These are phyloP conservation scores for Corylus avellana DNA, from an alignment of 306 rosid species.

Conservation along the genomic window DNA sequence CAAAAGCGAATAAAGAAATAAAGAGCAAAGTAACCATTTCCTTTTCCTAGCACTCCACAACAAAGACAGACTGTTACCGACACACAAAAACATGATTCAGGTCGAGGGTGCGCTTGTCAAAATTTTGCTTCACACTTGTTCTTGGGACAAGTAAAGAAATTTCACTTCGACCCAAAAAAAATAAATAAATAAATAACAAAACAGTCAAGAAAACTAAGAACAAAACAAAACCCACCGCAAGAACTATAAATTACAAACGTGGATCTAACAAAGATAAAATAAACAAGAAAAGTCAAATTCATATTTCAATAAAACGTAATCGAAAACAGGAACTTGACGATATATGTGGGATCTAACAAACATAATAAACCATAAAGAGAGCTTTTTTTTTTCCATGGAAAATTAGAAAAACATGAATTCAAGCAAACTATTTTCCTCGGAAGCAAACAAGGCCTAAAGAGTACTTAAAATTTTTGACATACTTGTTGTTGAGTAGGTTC, in stretches of 20 bases:
- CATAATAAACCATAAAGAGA: background rate
- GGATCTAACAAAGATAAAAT: background rate
- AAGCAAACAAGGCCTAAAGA: background rate
- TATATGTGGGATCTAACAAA: background rate
- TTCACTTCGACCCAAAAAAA: background rate
- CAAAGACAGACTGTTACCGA: slow-evolving; percentile 28
- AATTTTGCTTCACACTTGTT: background rate
- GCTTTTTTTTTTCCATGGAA: background rate
- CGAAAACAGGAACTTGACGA: background rate
- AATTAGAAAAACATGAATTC: background rate
- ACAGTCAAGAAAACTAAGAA: background rate
- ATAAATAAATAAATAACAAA: background rate
- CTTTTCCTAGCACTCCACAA: slow-evolving; percentile 38
- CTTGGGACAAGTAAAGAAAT: background rate
- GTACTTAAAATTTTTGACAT: slow-evolving; percentile 23
- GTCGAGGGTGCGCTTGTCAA: slow-evolving; percentile 20
- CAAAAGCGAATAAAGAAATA: slow-evolving; percentile 41
- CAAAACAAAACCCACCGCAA: background rate
- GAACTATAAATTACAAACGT: background rate
- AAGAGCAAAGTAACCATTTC: slow-evolving; percentile 27
- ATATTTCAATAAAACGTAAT: background rate
- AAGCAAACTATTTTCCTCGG: background rate
- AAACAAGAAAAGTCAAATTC: background rate
- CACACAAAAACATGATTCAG: slow-evolving; percentile 29
- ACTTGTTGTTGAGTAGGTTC: slow-evolving; percentile 96